Evolutionary conservation across 106 monocot genomes (phyloP).

Genomic region (Acanthochlamys bracteata): DNA sequence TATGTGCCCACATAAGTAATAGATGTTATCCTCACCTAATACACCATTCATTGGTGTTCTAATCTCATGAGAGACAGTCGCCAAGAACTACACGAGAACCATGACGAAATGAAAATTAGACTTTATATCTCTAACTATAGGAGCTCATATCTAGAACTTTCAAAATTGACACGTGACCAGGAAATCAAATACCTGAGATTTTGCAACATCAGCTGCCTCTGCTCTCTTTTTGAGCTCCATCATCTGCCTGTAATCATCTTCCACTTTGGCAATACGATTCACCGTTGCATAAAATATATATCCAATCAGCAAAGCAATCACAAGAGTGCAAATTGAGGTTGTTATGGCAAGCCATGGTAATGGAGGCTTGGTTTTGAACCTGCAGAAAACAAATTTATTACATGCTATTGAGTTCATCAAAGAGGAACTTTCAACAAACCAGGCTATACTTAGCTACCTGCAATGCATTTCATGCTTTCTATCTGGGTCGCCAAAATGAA

Average conservation of each 20-base stretch:
- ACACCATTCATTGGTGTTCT: constrained; percentile 99
- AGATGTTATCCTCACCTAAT: constrained; percentile 34
- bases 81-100: constrained; percentile 66
- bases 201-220: constrained; percentile 94
- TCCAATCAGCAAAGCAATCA: constrained; percentile 80
- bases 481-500: constrained; percentile 88
- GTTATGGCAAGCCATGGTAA: constrained; percentile 96
- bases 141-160: background rate
- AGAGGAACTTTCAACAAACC: too few species aligned
- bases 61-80: constrained; percentile 98
- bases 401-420: too few species aligned
- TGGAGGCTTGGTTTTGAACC: constrained; percentile 77
- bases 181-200: constrained; percentile 62
- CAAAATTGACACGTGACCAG: background rate
- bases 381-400: constrained; percentile 13
- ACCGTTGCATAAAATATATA: constrained; percentile 96
- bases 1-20: too few species aligned
- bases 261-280: constrained; percentile 90
- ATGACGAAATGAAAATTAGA: background rate
- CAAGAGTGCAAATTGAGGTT: constrained; percentile 72
- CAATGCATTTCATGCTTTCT: constrained; percentile 99
- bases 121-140: too few species aligned
- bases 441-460: constrained; percentile 45
- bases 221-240: constrained; percentile 89
- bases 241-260: constrained; percentile 93